phyloP scores from a whole-genome alignment of 345 rosid genomes.

The Eucalyptus sideroxylon region DNA sequence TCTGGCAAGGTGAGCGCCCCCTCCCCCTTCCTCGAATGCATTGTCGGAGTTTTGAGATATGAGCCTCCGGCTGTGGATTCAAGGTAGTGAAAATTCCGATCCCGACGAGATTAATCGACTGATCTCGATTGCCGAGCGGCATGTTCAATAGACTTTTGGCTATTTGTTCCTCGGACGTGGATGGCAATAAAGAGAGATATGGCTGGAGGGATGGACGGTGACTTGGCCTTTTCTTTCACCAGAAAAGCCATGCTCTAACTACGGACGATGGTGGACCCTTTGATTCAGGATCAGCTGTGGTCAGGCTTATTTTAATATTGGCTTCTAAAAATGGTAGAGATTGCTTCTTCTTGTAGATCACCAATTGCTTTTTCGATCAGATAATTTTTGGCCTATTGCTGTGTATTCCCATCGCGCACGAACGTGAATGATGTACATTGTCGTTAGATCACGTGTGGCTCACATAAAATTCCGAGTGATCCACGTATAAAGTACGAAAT shows the following conservation, averaged over 20 bases:
- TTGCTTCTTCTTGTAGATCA: not conserved
- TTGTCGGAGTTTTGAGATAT: not conserved
- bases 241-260: not conserved
- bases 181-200: not conserved
- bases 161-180: not conserved
- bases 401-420: fast-evolving
- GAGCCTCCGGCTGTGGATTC: not conserved
- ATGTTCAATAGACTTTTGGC: not conserved
- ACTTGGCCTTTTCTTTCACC: not conserved
- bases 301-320: not conserved
- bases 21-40: not conserved
- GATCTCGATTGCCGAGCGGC: not conserved
- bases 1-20: fast-evolving
- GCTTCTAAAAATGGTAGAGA: not conserved
- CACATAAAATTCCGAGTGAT: not conserved
- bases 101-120: fast-evolving
- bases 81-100: not conserved
- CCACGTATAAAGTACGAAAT: not conserved
- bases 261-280: not conserved
- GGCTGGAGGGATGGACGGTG: not conserved
- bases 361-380: not conserved
- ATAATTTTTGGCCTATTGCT: not conserved
- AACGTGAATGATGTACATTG: fast-evolving
- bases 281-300: not conserved
- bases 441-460: fast-evolving